These are phyloP conservation scores for Vitis rupestris DNA, from an alignment of 164 flowering plant species.

Conservation along the genomic window DNA sequence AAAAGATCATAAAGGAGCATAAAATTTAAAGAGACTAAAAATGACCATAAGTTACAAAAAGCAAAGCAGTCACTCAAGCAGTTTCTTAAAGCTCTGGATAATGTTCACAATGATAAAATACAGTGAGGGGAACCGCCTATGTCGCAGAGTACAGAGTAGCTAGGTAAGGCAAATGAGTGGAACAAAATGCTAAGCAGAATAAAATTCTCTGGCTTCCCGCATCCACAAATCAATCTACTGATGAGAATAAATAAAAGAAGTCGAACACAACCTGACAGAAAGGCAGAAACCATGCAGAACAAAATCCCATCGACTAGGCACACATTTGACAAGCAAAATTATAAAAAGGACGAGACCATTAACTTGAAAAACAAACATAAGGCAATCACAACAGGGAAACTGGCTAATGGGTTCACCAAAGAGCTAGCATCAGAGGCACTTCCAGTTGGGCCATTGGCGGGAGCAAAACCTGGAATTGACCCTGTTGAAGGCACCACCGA, in stretches of 20 bases:
- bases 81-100: not conserved
- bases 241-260: slow-evolving; percentile 1
- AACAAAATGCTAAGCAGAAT: not conserved
- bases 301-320: slow-evolving; percentile 22
- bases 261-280: slow-evolving; percentile 22
- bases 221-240: not conserved
- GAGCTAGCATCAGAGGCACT: slow-evolving; percentile 36
- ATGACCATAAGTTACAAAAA: no score
- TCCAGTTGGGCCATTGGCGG: slow-evolving; percentile 66
- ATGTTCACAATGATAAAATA: not conserved
- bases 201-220: not conserved
- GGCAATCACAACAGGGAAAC: slow-evolving; percentile 19
- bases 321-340: slow-evolving; percentile 7
- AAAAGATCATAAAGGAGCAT: no score
- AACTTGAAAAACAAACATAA: slow-evolving; percentile 28
- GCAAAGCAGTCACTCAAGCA: no score
- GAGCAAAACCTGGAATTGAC: slow-evolving; percentile 41
- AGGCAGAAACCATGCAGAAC: slow-evolving; percentile 7
- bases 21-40: no score
- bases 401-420: slow-evolving; percentile 31
- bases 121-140: not conserved
- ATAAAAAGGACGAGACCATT: slow-evolving; percentile 24
- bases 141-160: not conserved
- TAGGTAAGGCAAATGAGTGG: not conserved
- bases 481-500: slow-evolving; percentile 40